Percentiles rank a stretch among this genome's conserved stretches.
phyloP scores from a whole-genome alignment of 73 alveolate genomes.

The Symbiodinium natans region DNA sequence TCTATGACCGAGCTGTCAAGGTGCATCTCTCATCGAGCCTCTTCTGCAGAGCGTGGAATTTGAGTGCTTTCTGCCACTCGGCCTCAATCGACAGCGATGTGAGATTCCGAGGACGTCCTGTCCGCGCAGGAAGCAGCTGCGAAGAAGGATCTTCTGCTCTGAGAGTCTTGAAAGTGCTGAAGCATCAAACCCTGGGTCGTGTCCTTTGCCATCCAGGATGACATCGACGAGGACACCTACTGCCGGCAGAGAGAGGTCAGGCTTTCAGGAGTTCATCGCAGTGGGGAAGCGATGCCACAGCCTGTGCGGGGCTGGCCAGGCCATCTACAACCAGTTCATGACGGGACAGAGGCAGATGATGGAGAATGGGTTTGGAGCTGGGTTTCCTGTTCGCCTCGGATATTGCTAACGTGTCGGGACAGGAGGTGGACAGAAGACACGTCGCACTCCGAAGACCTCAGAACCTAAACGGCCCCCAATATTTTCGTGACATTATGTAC shows the following conservation, averaged over 20 bases:
- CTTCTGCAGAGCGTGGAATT: no score
- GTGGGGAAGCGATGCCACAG: neutral
- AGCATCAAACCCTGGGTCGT: neutral
- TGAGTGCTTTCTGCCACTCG: no score
- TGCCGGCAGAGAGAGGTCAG: conserved; percentile 46
- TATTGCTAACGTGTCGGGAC: no score
- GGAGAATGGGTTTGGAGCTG: no score
- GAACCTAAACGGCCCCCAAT: neutral
- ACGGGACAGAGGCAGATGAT: conserved; percentile 13
- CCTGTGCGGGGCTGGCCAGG: neutral
- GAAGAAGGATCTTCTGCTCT: neutral
- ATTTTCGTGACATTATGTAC: neutral
- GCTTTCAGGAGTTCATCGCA: neutral
- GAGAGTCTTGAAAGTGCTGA: neutral
- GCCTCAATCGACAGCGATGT: no score
- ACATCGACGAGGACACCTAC: conserved; percentile 46
- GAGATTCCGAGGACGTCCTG: conserved; percentile 31
- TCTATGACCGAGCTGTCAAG: neutral
- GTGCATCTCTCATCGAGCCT: conserved; percentile 13
- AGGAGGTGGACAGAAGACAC: no score
- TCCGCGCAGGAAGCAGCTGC: conserved; percentile 48
- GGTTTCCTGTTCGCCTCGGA: no score
- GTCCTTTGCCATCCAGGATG: neutral
- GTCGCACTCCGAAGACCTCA: neutral
- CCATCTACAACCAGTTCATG: conserved; percentile 81